phyloP scores from a whole-genome alignment of 192 early-diverging fungal genomes.

The Backusella macrospora region DNA sequence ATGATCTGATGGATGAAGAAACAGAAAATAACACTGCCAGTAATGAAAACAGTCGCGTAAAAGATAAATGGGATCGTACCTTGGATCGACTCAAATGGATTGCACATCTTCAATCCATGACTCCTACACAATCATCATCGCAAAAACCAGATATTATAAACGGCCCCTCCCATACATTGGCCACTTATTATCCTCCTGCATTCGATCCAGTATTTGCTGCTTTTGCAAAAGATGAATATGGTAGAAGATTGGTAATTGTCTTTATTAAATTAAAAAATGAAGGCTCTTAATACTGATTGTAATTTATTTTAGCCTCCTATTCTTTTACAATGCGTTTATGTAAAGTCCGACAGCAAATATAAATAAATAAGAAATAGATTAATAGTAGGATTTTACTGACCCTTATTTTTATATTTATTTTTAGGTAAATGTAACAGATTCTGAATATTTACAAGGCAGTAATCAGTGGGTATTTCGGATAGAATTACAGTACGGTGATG shows the following conservation, averaged over 20 bases:
- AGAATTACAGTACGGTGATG: conserved; percentile 72
- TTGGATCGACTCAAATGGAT: conserved; percentile 30
- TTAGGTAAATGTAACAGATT: conserved; percentile 48
- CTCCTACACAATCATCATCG: conserved; percentile 1
- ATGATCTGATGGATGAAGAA: conserved; percentile 7
- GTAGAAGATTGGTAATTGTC: conserved; percentile 28
- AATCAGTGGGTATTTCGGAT: conserved; percentile 63
- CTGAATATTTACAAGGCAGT: conserved; percentile 25
- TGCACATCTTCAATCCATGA: conserved; percentile 16
- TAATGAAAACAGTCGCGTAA: not conserved
- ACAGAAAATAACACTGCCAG: not conserved
- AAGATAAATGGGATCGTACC: conserved; percentile 32
- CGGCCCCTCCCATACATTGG: conserved; percentile 20
- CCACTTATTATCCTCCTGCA: conserved; percentile 38
- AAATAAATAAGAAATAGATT: too few relatives aligned
- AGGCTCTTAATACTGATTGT: not conserved
- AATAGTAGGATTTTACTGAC: not conserved
- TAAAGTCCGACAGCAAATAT: conserved; percentile 21
- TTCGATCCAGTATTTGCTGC: conserved; percentile 39
- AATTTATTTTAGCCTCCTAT: conserved; percentile 39
- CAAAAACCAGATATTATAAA: not conserved
- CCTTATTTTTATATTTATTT: not conserved
- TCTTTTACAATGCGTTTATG: conserved; percentile 37
- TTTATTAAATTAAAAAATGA: not conserved
- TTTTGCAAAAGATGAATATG: conserved; percentile 37